phyloP scores from a whole-genome alignment of 2,329 filamentous ascomycete species.

The Ceratocystis destructans region DNA sequence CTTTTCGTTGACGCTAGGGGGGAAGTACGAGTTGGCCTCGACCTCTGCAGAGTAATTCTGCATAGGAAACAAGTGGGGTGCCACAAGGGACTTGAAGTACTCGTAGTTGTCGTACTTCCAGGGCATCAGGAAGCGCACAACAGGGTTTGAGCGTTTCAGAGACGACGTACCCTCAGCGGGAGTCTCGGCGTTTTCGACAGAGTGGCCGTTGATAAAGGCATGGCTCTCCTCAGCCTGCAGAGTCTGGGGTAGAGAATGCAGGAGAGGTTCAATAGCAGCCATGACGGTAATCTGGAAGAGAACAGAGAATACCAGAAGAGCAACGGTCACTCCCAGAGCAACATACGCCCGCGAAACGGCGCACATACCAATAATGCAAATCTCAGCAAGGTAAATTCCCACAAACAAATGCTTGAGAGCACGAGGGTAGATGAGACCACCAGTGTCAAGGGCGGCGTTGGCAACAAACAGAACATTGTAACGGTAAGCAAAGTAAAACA shows the following conservation, averaged over 20 bases:
- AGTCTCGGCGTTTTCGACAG: slow-evolving; percentile 21
- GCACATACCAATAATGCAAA: slow-evolving; percentile 73
- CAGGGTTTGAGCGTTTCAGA: slow-evolving; percentile 10
- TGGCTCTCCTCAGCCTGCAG: slow-evolving; percentile 30
- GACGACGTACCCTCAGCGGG: slow-evolving; percentile 18
- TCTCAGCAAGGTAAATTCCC: slow-evolving; percentile 65
- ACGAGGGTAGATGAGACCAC: slow-evolving; percentile 74
- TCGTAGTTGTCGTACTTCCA: slow-evolving; percentile 62
- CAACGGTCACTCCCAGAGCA: slow-evolving; percentile 59
- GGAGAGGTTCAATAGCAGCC: slow-evolving; percentile 54
- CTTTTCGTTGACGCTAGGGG: slow-evolving; percentile 51
- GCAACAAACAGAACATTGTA: slow-evolving; percentile 79
- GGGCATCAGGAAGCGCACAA: slow-evolving; percentile 44
- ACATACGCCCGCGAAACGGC: slow-evolving; percentile 52
- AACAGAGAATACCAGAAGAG: slow-evolving; percentile 61
- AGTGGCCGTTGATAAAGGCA: slow-evolving; percentile 28
- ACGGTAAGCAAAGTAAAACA: slow-evolving; percentile 74
- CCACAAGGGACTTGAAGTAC: slow-evolving; percentile 55
- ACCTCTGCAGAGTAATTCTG: slow-evolving; percentile 31
- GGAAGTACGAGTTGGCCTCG: slow-evolving; percentile 56
- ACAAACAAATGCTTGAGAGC: slow-evolving; percentile 76
- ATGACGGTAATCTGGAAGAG: slow-evolving; percentile 64
- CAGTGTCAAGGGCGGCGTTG: slow-evolving; percentile 69
- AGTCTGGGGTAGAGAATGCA: slow-evolving; percentile 57
- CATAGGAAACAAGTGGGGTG: slow-evolving; percentile 34